phyloP scores from a whole-genome alignment of 1,284 basidiomycete species.

The Violaceomyces palustris region DNA sequence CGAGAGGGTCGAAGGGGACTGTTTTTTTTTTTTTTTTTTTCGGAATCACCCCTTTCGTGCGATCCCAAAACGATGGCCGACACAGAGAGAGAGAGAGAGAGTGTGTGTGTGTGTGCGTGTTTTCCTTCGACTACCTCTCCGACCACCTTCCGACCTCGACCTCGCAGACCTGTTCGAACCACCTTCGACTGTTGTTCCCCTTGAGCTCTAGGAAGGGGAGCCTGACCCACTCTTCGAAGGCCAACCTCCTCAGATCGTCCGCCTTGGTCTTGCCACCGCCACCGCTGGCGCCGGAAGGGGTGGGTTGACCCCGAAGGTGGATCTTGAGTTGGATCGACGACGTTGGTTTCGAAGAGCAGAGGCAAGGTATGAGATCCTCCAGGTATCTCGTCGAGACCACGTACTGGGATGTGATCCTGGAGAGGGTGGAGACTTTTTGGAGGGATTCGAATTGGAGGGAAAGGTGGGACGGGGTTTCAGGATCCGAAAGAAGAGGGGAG shows the following conservation, averaged over 20 bases:
- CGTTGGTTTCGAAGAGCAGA: slow-evolving; percentile 15
- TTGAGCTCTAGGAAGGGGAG: slow-evolving; percentile 33
- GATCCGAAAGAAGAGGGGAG: not conserved
- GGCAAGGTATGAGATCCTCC: slow-evolving; percentile 11
- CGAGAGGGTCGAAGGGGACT: too few species aligned
- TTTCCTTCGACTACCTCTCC: slow-evolving; percentile 11
- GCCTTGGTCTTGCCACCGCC: slow-evolving; percentile 5
- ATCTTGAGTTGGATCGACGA: too few species aligned
- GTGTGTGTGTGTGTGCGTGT: not conserved
- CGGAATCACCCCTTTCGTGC: too few species aligned
- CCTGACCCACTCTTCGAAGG: slow-evolving; percentile 27
- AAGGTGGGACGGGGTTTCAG: not conserved
- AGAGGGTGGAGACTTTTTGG: slow-evolving; percentile 5
- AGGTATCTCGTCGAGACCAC: slow-evolving; percentile 22
- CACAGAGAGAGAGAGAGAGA: too few species aligned
- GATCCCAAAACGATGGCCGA: too few species aligned
- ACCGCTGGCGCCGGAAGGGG: not conserved
- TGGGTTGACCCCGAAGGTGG: not conserved
- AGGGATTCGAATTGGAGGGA: not conserved
- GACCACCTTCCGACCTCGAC: slow-evolving; percentile 41
- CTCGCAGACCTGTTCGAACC: slow-evolving; percentile 39
- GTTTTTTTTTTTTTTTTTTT: too few species aligned
- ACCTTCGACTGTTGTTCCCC: slow-evolving; percentile 23
- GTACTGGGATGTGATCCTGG: slow-evolving; percentile 16
- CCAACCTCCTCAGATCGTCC: slow-evolving; percentile 6